A percentile compares a stretch with the other conserved stretches of the same genome.
Evolutionary conservation across 371 early-diverging fungal species (phyloP).

Genomic region (Apophysomyces variabilis): DNA sequence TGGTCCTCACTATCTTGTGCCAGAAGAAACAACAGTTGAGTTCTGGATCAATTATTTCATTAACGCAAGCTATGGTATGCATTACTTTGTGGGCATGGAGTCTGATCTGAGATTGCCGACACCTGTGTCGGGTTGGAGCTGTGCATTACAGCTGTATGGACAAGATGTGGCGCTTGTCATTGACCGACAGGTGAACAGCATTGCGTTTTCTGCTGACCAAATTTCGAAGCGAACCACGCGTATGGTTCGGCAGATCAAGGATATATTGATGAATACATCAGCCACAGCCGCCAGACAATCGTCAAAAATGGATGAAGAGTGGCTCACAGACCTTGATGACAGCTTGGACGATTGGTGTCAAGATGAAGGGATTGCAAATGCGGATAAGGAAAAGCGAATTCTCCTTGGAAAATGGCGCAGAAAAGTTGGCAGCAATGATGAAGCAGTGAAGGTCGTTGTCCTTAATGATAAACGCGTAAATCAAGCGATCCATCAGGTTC

Average conservation of each 20-base stretch:
- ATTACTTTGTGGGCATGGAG: slow-evolving; percentile 48
- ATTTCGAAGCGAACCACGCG: slow-evolving; percentile 38
- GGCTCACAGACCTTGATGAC: slow-evolving; percentile 54
- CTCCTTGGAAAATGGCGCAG: slow-evolving; percentile 51
- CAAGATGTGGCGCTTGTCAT: slow-evolving; percentile 26
- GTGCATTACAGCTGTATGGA: slow-evolving; percentile 32
- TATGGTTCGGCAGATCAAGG: slow-evolving; percentile 46
- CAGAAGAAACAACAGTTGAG: slow-evolving; percentile 33
- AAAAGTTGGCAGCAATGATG: slow-evolving; percentile 53
- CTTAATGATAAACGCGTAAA: slow-evolving; percentile 56
- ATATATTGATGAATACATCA: slow-evolving; percentile 24
- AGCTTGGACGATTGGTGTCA: slow-evolving; percentile 54
- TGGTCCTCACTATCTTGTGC: slow-evolving; percentile 36
- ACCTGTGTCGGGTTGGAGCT: slow-evolving; percentile 45
- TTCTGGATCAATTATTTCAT: slow-evolving; percentile 53
- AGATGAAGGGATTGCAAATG: slow-evolving; percentile 30
- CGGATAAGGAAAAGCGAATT: slow-evolving; percentile 35
- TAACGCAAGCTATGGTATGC: slow-evolving; percentile 54
- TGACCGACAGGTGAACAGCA: slow-evolving; percentile 41
- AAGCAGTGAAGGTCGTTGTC: slow-evolving; percentile 50
- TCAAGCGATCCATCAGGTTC: slow-evolving; percentile 42
- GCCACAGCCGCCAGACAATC: background rate
- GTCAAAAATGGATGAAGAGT: slow-evolving; percentile 39
- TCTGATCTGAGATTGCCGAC: slow-evolving; percentile 36
- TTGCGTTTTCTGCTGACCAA: slow-evolving; percentile 40